Base-by-base conservation (phyloP, 73 alveolate genomes). In the Paramecium tetraurelia region DNA sequence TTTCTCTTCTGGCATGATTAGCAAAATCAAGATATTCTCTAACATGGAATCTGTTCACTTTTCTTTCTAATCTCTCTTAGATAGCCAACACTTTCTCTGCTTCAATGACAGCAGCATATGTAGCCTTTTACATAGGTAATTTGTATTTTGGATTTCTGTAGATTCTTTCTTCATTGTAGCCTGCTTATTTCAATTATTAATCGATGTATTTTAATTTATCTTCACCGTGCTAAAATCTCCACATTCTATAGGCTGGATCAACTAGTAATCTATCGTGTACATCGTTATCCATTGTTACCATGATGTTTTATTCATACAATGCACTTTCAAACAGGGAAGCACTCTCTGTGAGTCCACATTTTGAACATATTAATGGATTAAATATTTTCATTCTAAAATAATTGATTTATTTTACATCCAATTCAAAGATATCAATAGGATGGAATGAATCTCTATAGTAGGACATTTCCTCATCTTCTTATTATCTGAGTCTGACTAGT, bases 1-100 rank as follows among this genome's bases (percentile, higher is more conserved):
- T 77, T 94, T 96, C 99, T 72, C 99, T 92, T 92, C 99, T 94
- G 33, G 94, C 98, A 94, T 96, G 99, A 88, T 95, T 93, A 41
- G 89, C 96, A 12, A 94, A 94, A 76, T 96, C 99, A 29, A 92
- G 44, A 94, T 94, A 94, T 59, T 87, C 93, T 90, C 99, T 95
- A 29, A 86, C 93, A 20, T 95, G 76, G 97, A 92, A 96, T 72
- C 94, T 92, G 72, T 95, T 94, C 36, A 95, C 95, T 86, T 93
- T 95, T 77, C 89, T 71, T 94, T 94, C 93, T 38, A 92, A 68
- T 94, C 99, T 95, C 92, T 96, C 98, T 36, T 95, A 86, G 83
- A 86, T 94, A 27, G 96, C 89, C 85, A 96, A 92, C 29, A 96
- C 94, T 44, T 94, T 86, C 77, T 96, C 99, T 83, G 96, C 94